Conservation (phyloP, 371 early-diverging fungal species). For the Mycotypha africana region DNA sequence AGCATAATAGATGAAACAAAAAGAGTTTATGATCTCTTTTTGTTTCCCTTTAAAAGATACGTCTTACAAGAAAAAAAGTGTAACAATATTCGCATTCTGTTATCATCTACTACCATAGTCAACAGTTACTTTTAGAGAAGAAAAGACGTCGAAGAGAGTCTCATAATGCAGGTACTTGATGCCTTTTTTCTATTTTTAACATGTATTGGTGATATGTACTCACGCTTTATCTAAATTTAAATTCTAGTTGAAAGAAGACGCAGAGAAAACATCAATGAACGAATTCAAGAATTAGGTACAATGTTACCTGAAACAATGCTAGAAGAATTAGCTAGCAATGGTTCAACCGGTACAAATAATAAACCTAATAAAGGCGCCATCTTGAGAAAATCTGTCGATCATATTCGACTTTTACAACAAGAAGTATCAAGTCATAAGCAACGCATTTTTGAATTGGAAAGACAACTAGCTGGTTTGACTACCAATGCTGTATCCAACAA, state of each 20-base stretch:
- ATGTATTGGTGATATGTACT: no score
- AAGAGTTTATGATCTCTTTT: neutral
- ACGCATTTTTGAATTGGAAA: slow-evolving; percentile 73
- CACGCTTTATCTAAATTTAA: neutral
- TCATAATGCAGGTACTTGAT: slow-evolving; percentile 86
- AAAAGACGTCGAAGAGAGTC: slow-evolving; percentile 88
- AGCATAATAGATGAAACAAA: slow-evolving; percentile 1
- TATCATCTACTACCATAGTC: slow-evolving; percentile 14
- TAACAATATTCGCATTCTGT: no score
- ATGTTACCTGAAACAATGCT: slow-evolving; percentile 75
- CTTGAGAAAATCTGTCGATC: slow-evolving; percentile 86
- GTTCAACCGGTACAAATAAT: slow-evolving; percentile 22
- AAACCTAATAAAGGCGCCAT: slow-evolving; percentile 86
- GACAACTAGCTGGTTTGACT: slow-evolving; percentile 12
- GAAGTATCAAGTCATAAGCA: slow-evolving; percentile 47
- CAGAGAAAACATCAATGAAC: slow-evolving; percentile 96
- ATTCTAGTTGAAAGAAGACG: slow-evolving; percentile 84
- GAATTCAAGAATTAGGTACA: slow-evolving; percentile 88
- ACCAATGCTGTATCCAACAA: no score
- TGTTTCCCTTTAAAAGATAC: neutral
- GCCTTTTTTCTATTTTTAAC: no score
- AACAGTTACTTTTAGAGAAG: slow-evolving; percentile 65
- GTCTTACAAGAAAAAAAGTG: no score
- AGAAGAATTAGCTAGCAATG: slow-evolving; percentile 43
- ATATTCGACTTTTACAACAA: slow-evolving; percentile 72